phyloP scores from a whole-genome alignment of 495 filamentous ascomycete genomes.

The Apodospora peruviana region DNA sequence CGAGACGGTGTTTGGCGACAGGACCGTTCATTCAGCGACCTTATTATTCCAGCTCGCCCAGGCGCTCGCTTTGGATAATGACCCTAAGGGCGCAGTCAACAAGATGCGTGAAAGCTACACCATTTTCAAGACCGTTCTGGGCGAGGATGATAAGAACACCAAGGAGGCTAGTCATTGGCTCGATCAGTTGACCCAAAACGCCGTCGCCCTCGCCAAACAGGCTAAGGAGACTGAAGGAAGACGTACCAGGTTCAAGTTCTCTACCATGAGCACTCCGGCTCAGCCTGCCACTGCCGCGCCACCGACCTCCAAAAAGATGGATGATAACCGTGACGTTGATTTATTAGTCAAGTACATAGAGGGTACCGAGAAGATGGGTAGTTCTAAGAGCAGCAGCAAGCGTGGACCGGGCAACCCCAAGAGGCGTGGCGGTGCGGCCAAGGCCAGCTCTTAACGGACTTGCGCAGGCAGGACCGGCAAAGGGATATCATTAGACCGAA shows the following conservation, averaged over 20 bases:
- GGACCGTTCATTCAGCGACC: slow-evolving; percentile 89
- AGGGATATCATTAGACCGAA: too few relatives aligned
- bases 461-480: too few relatives aligned
- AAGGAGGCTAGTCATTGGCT: slow-evolving; percentile 93
- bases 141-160: slow-evolving; percentile 87
- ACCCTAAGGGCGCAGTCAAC: slow-evolving; percentile 80
- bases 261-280: slow-evolving; percentile 12
- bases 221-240: slow-evolving; percentile 73
- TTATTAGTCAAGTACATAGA: not conserved
- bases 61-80: slow-evolving; percentile 85
- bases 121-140: slow-evolving; percentile 83
- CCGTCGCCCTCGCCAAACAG: slow-evolving; percentile 87
- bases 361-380: not conserved
- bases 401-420: too few relatives aligned
- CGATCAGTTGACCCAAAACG: slow-evolving; percentile 91
- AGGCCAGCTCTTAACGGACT: too few relatives aligned
- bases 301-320: slow-evolving; percentile 25
- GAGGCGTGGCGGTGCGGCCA: too few relatives aligned
- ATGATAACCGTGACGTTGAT: not conserved
- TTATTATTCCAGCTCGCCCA: slow-evolving; percentile 96
- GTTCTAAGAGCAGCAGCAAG: not conserved
- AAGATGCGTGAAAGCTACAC: slow-evolving; percentile 94
- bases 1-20: slow-evolving; percentile 78
- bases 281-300: slow-evolving; percentile 13
- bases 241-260: not conserved